Base-by-base conservation (phyloP, 148 eudicot species). In the Rhododendron henanense region DNA sequence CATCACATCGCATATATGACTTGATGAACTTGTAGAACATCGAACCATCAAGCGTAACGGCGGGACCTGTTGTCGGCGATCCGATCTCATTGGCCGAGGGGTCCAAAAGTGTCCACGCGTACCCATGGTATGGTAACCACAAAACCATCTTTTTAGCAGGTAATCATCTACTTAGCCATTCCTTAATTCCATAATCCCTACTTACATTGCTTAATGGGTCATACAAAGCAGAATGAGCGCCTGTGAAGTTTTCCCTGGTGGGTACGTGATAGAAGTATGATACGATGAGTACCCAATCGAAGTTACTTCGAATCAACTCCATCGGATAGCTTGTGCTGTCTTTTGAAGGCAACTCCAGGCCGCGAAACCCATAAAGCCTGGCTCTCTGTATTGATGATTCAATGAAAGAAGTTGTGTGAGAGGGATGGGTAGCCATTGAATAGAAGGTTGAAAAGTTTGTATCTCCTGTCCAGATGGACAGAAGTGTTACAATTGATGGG, bases 41-140 rank as follows among this genome's bases (percentile, higher is more conserved):
- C 5, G 84, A 83, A 39, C 94, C 94, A 81, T 90, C 92, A 48
- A 21, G 0, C 13, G 88, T 85, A 57, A 88, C 45, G 6, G 89
- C 92, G 0, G 57, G 75, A 18, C 92, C 92, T 47, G 44, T 84
- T 55, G 91, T 88, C 10, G 86, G 90, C 4, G 93, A 67, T 47
- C 90, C 90, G 13, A 90, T 78, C 4, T 5, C 31, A 39, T 88
- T 51, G 3, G 81, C 79, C 65, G 35, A 61, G 13, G 89, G 82
- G 74, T 89, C 86, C 31, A 41, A 73, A 16, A 90, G 91, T 1
- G 82, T 65, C 93, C 91, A 91, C 0, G 86, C 93, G 57, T 85
- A 91, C 48, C 91, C 93, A 78, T 89, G 88, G 84, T 81, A 91
- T 25, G 91, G 39, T 39, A 91, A 87, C 9, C 90, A 90, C 31